A percentile compares a stretch with the other conserved stretches of the same genome.
phyloP scores from a whole-genome alignment of 768 basidiomycete genomes.

The Scleroderma citrinum region DNA sequence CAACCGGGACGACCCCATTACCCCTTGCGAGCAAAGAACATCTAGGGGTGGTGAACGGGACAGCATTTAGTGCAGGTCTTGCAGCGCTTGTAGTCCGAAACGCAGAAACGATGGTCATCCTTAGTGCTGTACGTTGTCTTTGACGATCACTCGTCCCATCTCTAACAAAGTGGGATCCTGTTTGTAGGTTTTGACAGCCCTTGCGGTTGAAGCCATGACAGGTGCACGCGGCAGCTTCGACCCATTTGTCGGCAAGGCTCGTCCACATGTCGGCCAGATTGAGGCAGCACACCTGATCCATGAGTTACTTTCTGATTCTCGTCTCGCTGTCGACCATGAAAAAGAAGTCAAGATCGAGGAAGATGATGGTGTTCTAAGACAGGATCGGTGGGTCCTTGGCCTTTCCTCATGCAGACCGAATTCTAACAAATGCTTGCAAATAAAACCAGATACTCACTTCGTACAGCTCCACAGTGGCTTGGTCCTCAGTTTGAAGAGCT shows the following conservation, averaged over 20 bases:
- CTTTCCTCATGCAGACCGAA: background rate
- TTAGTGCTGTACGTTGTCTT: constrained; percentile 34
- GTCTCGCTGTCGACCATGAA: constrained; percentile 59
- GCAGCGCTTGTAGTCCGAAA: constrained; percentile 69
- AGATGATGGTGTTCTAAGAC: constrained; percentile 68
- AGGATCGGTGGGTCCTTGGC: constrained; percentile 59
- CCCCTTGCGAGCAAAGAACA: constrained; percentile 71
- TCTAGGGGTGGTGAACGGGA: constrained; percentile 78
- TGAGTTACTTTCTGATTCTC: constrained; percentile 61
- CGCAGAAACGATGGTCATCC: constrained; percentile 57
- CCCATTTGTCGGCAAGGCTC: constrained; percentile 67
- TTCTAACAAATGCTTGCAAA: background rate
- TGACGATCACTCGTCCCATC: background rate
- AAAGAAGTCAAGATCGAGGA: constrained; percentile 67
- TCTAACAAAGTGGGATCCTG: background rate
- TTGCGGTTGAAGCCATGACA: constrained; percentile 77
- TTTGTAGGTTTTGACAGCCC: constrained; percentile 64
- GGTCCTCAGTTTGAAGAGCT: constrained; percentile 85
- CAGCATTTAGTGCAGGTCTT: constrained; percentile 76
- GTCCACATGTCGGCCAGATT: constrained; percentile 84
- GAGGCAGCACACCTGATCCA: constrained; percentile 68
- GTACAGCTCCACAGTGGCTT: constrained; percentile 78
- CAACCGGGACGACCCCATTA: constrained; percentile 58
- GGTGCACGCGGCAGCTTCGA: constrained; percentile 70
- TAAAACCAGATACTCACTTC: constrained; percentile 34